Evolutionary conservation across 306 rosid species (phyloP).

Genomic region (Quercus gilva): DNA sequence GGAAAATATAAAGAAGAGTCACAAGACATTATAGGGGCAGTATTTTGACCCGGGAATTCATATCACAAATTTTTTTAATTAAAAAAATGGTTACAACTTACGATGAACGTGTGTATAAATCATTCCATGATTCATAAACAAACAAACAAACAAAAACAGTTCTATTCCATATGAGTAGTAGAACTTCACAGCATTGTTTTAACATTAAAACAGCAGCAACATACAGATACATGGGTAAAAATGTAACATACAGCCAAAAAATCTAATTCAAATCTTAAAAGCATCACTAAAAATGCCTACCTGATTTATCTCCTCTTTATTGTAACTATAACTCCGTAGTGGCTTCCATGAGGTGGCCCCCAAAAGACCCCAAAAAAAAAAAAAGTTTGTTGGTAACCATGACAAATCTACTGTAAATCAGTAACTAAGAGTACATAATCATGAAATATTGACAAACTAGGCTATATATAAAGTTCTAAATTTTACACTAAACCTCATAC

Average conservation of each 20-base stretch:
- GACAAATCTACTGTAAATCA: no score
- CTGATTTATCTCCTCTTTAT: constrained; percentile 89
- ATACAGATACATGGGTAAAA: constrained; percentile 22
- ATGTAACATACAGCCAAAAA: not conserved
- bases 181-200: not conserved
- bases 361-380: no score
- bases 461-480: no score
- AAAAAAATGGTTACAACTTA: not conserved
- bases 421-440: no score
- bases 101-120: not conserved
- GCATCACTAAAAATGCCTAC: constrained; percentile 21
- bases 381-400: no score
- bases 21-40: no score
- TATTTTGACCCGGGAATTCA: not conserved
- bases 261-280: no score
- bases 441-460: no score
- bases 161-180: not conserved
- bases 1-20: no score
- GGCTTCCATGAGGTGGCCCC: no score
- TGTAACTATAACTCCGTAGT: no score
- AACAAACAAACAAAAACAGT: not conserved
- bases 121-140: not conserved
- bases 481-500: no score
- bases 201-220: constrained; percentile 3
- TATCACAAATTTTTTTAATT: not conserved